Base-by-base conservation (phyloP, 345 rosid genomes). In the Populus davidiana region DNA sequence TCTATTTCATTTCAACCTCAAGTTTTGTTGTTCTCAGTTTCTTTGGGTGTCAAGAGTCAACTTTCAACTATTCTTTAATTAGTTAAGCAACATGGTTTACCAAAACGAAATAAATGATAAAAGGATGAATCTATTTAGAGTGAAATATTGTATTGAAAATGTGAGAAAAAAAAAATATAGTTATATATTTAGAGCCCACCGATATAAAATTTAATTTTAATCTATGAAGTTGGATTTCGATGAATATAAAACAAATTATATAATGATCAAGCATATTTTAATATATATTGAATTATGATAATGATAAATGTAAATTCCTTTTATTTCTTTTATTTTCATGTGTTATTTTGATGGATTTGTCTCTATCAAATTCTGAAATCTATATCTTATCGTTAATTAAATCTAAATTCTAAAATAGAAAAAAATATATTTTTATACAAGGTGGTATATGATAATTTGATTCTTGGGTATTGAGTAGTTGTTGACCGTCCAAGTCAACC, bases 11-110 rank as follows among this genome's bases (percentile, higher is more conserved):
- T 18, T 21, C 1, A 50, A 43, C 13, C 76, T 68, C 73, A 18
- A 63, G 59, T 23, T 52, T 20, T 14, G 61, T 61, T 67, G 63
- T 67, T 73, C 54, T 56, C 61, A 5, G 10, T 76, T 67, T 74
- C 54, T 70, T 10, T 50, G 56, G 20, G 20, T 5, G 18, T 52
- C 59, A 4, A 14, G 59, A 6, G 59, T 20, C 23, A 52, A 17
- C n/a, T 7, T 20, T 52, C 59, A 52, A 0, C 64, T 59, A 27
- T 27, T 23, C 5, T n/a, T 59, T 9, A 23, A 23, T 23, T 59
- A 20, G 10, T 18, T 6, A 6, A 6, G 10, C 59, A 52, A 6
- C 59, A 52, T 1, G 2, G 23, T 7, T 10, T 14, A 13, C 17
- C 50, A 47, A 47, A 13, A 47, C 5, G 5, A 47, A 3, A 47